Evolutionary conservation across 768 basidiomycete genomes (phyloP).

Genomic region (Kwoniella sp.): DNA sequence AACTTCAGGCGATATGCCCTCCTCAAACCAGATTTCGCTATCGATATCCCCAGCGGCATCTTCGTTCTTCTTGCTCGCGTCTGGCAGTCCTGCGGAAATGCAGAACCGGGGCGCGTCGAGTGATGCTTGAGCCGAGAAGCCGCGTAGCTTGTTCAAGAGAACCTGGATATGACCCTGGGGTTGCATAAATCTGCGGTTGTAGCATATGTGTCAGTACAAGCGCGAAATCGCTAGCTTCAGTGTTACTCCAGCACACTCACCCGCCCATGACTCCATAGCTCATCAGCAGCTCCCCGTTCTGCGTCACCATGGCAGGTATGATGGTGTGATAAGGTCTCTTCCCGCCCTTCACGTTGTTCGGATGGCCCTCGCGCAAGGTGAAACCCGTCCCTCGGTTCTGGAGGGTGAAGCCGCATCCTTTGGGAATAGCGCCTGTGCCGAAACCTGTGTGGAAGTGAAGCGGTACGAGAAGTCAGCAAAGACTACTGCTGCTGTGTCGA

Average conservation of each 20-base stretch:
- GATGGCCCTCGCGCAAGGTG: constrained; percentile 74
- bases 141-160: constrained; percentile 82
- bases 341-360: constrained; percentile 79
- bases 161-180: constrained; percentile 98
- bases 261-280: constrained; percentile 70
- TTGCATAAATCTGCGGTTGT: constrained; percentile 59
- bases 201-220: neutral
- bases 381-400: constrained; percentile 93
- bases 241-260: constrained; percentile 17
- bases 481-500: neutral
- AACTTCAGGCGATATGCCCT: constrained; percentile 68
- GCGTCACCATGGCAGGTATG: constrained; percentile 57
- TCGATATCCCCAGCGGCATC: constrained; percentile 68
- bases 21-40: constrained; percentile 87
- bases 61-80: constrained; percentile 60
- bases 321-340: constrained; percentile 94
- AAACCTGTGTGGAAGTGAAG: constrained; percentile 63
- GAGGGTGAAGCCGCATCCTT: constrained; percentile 92
- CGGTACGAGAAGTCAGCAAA: neutral
- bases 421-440: constrained; percentile 86
- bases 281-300: constrained; percentile 39
- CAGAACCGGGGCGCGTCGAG: constrained; percentile 96
- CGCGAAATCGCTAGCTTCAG: neutral
- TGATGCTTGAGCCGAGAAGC: constrained; percentile 82
- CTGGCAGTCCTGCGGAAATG: constrained; percentile 80